Conservation (phyloP, 2,329 filamentous ascomycete species). For the Chalaropsis thielavioides region DNA sequence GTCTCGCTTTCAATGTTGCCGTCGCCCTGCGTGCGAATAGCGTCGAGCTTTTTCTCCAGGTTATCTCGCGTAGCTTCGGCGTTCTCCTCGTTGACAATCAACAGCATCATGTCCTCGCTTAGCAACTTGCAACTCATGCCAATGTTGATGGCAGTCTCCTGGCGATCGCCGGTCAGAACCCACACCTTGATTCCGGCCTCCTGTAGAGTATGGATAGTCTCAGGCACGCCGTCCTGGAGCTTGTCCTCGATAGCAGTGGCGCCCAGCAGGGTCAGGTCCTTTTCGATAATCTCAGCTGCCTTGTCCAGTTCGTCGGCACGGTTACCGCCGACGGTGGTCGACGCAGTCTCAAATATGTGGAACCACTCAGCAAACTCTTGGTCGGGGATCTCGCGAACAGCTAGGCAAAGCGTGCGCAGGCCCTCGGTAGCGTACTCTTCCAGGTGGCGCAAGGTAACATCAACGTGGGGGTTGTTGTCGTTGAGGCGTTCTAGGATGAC, state of each 20-base stretch:
- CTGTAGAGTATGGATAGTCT: constrained; percentile 94
- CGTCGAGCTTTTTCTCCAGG: constrained; percentile 82
- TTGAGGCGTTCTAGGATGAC: constrained; percentile 87
- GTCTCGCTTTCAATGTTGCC: constrained; percentile 68
- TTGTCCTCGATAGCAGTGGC: constrained; percentile 96
- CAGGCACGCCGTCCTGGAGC: constrained; percentile 90
- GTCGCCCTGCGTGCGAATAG: constrained; percentile 69
- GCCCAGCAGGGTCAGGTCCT: constrained; percentile 77
- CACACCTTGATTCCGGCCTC: constrained; percentile 96
- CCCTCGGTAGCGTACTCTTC: constrained; percentile 97
- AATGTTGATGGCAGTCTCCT: constrained; percentile 98
- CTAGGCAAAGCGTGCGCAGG: constrained; percentile 82
- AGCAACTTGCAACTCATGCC: constrained; percentile 99
- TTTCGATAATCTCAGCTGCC: constrained; percentile 88
- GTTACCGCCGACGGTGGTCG: constrained; percentile 82
- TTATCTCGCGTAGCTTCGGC: constrained; percentile 71
- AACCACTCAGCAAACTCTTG: constrained; percentile 80
- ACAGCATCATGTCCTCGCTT: constrained; percentile 94
- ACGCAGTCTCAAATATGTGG: constrained; percentile 70
- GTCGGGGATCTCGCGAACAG: constrained; percentile 85
- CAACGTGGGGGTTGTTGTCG: constrained; percentile 70
- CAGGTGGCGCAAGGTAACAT: constrained; percentile 83
- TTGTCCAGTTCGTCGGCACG: constrained; percentile 93
- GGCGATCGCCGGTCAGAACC: constrained; percentile 92
- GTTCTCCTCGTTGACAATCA: constrained; percentile 88